Percentiles rank a stretch among this genome's conserved stretches.
Evolutionary conservation across 345 rosid genomes (phyloP).

Genomic region (Eucalyptus camaldulensis): DNA sequence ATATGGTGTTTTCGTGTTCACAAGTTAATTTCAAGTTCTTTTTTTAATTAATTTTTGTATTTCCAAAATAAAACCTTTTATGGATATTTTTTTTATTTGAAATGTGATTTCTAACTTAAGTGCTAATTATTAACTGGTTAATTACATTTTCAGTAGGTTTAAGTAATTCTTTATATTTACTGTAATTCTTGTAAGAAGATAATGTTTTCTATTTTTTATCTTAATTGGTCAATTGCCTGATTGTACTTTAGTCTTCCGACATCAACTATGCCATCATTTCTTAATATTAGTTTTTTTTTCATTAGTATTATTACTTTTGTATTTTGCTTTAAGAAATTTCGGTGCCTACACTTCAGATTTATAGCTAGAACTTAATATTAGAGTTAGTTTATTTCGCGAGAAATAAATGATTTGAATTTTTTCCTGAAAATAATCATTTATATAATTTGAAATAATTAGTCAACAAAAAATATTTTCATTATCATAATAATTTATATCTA

Average conservation of each 20-base stretch:
- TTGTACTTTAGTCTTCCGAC: neutral
- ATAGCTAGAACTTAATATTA: neutral
- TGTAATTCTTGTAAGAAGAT: neutral
- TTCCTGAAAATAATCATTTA: too few species aligned
- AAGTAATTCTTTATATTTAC: neutral
- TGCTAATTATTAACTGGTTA: neutral
- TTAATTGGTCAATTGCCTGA: neutral
- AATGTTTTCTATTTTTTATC: neutral
- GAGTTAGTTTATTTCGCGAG: rapidly evolving
- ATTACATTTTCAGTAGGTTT: too few species aligned
- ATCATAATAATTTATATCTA: too few species aligned
- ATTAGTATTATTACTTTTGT: too few species aligned
- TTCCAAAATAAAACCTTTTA: too few species aligned
- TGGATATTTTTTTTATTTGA: too few species aligned
- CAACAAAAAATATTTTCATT: too few species aligned
- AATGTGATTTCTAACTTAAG: neutral
- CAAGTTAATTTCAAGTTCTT: neutral
- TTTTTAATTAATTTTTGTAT: too few species aligned
- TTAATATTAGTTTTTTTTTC: neutral
- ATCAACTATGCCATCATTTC: neutral
- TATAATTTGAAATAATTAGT: too few species aligned
- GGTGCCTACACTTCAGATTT: neutral
- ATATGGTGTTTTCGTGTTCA: neutral
- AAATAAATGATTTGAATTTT: too few species aligned
- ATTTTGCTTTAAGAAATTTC: neutral